These are phyloP conservation scores for Exserohilum rostratum DNA, from an alignment of 2,329 filamentous ascomycete genomes.

Conservation along the genomic window DNA sequence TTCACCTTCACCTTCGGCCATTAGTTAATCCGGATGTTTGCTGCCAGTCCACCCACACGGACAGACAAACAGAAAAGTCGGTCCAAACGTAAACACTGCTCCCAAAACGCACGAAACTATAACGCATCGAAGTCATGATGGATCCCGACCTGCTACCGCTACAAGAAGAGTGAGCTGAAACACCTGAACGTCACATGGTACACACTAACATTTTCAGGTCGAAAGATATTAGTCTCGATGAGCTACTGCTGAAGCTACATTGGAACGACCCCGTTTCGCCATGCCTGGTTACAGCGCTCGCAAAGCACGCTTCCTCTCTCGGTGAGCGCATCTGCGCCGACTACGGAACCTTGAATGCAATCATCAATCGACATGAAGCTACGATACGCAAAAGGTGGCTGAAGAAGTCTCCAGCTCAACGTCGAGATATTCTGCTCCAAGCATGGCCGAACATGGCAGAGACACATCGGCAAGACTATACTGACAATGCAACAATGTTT, in stretches of 20 bases:
- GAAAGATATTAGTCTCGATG: background rate
- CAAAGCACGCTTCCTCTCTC: background rate
- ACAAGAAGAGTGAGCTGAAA: background rate
- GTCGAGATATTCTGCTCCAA: background rate
- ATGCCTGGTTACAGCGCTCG: background rate
- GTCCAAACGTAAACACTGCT: background rate
- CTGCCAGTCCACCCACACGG: background rate
- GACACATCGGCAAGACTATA: background rate
- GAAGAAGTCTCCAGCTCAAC: constrained; percentile 4
- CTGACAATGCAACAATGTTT: background rate
- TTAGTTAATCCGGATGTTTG: too few relatives aligned
- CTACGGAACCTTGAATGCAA: background rate
- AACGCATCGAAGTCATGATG: background rate
- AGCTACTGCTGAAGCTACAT: background rate
- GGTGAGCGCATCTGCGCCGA: background rate
- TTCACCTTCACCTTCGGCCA: too few relatives aligned
- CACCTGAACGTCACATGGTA: background rate
- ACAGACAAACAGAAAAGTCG: background rate
- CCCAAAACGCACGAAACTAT: background rate
- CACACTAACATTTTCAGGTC: background rate
- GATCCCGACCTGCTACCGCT: background rate
- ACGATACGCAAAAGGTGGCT: constrained; percentile 3
- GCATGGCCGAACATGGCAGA: background rate
- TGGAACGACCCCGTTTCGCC: background rate
- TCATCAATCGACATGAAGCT: background rate